Percentiles rank a stretch among this genome's conserved stretches.
phyloP scores from a whole-genome alignment of 2,329 filamentous ascomycete species.

The Furcasterigmium sp. region DNA sequence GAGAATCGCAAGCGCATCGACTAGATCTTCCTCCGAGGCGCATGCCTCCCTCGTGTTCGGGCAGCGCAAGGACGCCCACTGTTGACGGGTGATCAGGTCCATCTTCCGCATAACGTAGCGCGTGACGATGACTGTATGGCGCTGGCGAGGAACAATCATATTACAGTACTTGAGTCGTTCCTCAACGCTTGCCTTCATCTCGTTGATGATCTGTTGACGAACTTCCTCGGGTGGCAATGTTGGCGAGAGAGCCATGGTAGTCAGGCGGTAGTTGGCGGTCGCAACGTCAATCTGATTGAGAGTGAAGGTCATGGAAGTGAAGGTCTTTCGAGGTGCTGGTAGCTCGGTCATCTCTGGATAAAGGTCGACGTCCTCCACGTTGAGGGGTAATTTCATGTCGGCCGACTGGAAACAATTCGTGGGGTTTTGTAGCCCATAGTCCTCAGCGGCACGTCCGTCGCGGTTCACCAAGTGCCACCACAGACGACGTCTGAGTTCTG shows the following conservation, averaged over 20 bases:
- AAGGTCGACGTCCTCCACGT: conserved; percentile 50
- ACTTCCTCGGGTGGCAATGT: conserved; percentile 18
- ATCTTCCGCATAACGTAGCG: conserved; percentile 25
- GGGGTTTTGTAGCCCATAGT: conserved; percentile 38
- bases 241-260: conserved; percentile 13
- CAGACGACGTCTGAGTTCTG: conserved; percentile 48
- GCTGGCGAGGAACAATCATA: conserved; percentile 41
- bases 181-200: conserved; percentile 38
- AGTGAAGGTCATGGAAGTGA: conserved; percentile 53
- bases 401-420: conserved; percentile 33
- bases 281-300: conserved; percentile 48
- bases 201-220: conserved; percentile 33
- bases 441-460: conserved; percentile 49
- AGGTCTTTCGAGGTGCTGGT: conserved; percentile 40
- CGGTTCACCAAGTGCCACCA: conserved; percentile 51
- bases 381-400: conserved; percentile 48
- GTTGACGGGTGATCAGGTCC: conserved; percentile 25
- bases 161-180: conserved; percentile 44
- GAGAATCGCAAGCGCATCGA: conserved; percentile 24
- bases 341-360: conserved; percentile 40
- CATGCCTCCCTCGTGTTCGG: conserved; percentile 13
- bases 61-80: conserved; percentile 15
- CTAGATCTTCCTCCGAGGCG: conserved; percentile 25
- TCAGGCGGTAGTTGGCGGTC: conserved; percentile 15
- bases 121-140: conserved; percentile 20